Percentiles rank a stretch among this genome's conserved stretches.
Conservation (phyloP, 305 asterid species). For the Fraxinus xanthoxyloides region DNA sequence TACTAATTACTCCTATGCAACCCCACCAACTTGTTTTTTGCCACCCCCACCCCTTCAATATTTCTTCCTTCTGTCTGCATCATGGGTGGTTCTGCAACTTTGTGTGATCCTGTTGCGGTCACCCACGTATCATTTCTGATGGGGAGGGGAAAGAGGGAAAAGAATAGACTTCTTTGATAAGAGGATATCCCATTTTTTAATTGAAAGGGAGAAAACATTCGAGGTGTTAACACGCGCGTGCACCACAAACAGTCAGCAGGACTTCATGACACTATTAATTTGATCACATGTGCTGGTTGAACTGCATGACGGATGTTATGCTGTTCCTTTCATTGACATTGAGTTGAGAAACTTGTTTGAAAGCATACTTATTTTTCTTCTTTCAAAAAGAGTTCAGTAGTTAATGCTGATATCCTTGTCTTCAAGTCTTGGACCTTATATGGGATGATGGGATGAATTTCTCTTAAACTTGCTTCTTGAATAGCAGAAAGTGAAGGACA, state of each 20-base stretch:
- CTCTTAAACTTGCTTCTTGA: conserved; percentile 13
- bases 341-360: background rate
- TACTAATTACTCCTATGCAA: background rate
- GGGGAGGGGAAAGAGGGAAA: background rate
- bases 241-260: background rate
- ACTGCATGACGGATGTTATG: background rate
- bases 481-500: conserved; percentile 77
- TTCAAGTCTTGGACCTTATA: background rate
- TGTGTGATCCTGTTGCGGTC: background rate
- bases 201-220: background rate
- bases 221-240: background rate
- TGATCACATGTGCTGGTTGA: background rate
- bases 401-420: background rate
- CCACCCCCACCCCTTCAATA: background rate
- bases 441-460: background rate
- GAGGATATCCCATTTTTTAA: background rate
- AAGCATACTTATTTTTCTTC: background rate
- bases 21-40: background rate
- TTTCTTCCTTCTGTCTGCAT: background rate
- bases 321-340: background rate
- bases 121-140: background rate
- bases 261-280: background rate
- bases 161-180: background rate
- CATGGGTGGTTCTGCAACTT: background rate
- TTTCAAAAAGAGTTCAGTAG: background rate